Conservation (phyloP, 2,329 filamentous ascomycete genomes). For the Dactylellina haptotyla region DNA sequence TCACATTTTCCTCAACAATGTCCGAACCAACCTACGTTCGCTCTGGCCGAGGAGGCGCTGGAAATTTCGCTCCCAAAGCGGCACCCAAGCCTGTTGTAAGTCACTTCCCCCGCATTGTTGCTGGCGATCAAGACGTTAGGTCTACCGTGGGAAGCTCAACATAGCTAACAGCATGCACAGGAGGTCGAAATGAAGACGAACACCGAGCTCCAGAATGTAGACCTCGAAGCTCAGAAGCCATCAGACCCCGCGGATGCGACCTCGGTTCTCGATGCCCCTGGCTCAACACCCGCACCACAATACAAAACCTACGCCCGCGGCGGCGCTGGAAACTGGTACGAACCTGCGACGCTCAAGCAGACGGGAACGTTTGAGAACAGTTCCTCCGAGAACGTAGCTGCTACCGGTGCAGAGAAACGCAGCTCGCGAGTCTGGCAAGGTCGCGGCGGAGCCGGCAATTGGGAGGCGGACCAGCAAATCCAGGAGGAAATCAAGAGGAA, state of each 20-base stretch:
- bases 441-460: conserved; percentile 50
- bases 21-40: conserved; percentile 52
- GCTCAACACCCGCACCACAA: conserved; percentile 28
- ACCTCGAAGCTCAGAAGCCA: conserved; percentile 38
- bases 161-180: conserved; percentile 18
- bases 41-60: conserved; percentile 49
- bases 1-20: conserved; percentile 15
- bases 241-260: conserved; percentile 39
- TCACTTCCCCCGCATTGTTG: background rate
- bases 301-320: conserved; percentile 52
- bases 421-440: conserved; percentile 52
- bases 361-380: conserved; percentile 34
- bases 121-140: background rate
- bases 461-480: conserved; percentile 49
- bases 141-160: background rate
- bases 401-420: conserved; percentile 38
- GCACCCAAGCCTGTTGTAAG: conserved; percentile 47
- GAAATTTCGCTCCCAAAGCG: conserved; percentile 48
- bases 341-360: conserved; percentile 48
- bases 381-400: background rate
- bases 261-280: conserved; percentile 12
- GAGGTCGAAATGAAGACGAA: conserved; percentile 51
- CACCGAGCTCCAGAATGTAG: conserved; percentile 1
- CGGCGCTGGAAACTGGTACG: conserved; percentile 51
- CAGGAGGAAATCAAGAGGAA: conserved; percentile 46